Base-by-base conservation (phyloP, 768 basidiomycete species). In the Mycena amicta region DNA sequence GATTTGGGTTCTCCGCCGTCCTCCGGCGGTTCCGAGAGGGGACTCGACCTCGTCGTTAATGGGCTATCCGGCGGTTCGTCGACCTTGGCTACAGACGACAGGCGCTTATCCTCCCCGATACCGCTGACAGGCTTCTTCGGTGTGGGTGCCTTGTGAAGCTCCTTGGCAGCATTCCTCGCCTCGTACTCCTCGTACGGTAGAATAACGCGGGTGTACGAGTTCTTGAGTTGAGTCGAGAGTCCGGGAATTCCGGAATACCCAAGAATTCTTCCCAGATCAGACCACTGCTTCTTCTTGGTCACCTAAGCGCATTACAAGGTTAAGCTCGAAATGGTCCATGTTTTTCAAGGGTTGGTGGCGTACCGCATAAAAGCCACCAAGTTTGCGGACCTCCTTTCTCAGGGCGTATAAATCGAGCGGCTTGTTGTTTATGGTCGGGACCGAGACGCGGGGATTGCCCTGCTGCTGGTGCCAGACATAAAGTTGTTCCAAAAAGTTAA, bases 391-490 rank as follows among this genome's bases (percentile, higher is more conserved):
- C 72, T 96, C 95, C 73, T 92, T 96, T 57, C 95, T 81, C 61
- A 99, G 76, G 57, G 89, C 82, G 93, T 94, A 98, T 18, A 99
- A 79, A 78, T 99, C 97, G 52, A 99, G 78, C 1, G 93, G 83
- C 69, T 93, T 92, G 73, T 93, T 88, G 72, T 94, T 94, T 71
- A 99, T 93, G 29, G 90, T 90, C 57, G 97, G 97, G 30, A 98
- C 89, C n/a, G 87, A 87, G 25, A 98, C 88, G 63, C 91, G 87
- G 59, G 87, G 80, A 71, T 94, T 93, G 49, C 93, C 93, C 75
- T 95, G 94, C 72, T 98, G 95, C 67, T 92, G 89, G 75, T 98
- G 97, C 73, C 90, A 99, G 66, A 93, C 90, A 74, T 95, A 95
- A 50, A 99, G 83, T 74, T 97, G 94, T 72, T 98, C 96, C 64